phyloP scores from a whole-genome alignment of 2,329 filamentous ascomycete species.

The Fusarium subglutinans region DNA sequence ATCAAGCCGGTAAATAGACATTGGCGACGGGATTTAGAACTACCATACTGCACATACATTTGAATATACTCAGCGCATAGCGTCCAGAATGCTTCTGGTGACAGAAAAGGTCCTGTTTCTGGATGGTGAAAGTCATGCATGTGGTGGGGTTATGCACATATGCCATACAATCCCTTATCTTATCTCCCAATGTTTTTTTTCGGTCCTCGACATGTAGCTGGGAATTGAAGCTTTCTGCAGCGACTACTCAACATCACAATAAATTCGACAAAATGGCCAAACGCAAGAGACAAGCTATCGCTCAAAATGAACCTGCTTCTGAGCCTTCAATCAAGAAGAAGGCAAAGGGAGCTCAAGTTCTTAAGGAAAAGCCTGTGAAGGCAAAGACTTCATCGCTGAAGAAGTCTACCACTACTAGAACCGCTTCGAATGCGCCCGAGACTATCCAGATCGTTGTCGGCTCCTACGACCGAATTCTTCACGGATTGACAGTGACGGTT shows the following conservation, averaged over 20 bases:
- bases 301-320: constrained; percentile 37
- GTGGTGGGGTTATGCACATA: constrained; percentile 37
- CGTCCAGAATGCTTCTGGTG: constrained; percentile 19
- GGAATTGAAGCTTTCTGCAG: constrained; percentile 8
- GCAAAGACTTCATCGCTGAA: constrained; percentile 29
- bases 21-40: constrained; percentile 18
- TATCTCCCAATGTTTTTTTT: constrained; percentile 47
- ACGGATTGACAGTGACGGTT: constrained; percentile 86
- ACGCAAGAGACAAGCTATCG: constrained; percentile 56
- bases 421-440: constrained; percentile 47
- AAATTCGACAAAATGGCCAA: constrained; percentile 54
- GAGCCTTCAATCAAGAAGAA: constrained; percentile 45
- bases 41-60: constrained; percentile 29
- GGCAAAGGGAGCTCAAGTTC: constrained; percentile 25
- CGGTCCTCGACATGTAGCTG: neutral
- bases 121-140: constrained; percentile 21
- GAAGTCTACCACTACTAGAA: constrained; percentile 28
- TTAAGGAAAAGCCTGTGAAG: constrained; percentile 26
- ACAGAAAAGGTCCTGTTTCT: neutral
- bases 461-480: constrained; percentile 92
- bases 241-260: constrained; percentile 14
- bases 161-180: constrained; percentile 43
- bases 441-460: constrained; percentile 91
- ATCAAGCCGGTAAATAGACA: constrained; percentile 33
- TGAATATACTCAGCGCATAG: constrained; percentile 41